Base-by-base conservation (phyloP, 2,329 filamentous ascomycete genomes). In the Pseudovirgaria hyperparasitica region DNA sequence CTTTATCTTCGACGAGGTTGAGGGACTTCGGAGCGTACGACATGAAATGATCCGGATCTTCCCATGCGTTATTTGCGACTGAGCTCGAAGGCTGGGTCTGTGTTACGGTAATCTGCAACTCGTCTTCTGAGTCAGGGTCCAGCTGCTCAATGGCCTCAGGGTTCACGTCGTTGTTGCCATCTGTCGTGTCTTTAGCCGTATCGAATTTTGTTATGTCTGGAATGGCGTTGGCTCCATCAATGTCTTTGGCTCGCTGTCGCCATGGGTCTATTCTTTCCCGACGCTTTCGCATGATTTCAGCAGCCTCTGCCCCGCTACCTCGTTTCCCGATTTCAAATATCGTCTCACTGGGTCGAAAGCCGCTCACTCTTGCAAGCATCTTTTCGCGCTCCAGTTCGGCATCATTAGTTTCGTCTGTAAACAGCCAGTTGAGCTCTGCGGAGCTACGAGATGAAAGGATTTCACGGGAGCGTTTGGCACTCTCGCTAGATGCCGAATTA, bases 21-120 rank as follows among this genome's bases (percentile, higher is more conserved):
- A 72, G 69, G 22, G 74, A 75, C 35, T 80, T 76, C 0, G 90
- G 90, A 2, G 74, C 82, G 64, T 98, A 98, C 7, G 82, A 81
- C 85, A 98, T 96, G 72, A 92, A 98, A 41, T 90, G 73, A 23
- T 94, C 86, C 0, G 76, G 70, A 50, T 94, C 86, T 47, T 82
- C 74, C 67, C 75, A 93, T 23, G 75, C 69, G 9, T 58, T 42
- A 16, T 37, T 38, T 30, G 21, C 48, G 31, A 26, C 35, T 30
- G 36, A 50, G 29, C 45, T 42, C 11, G 47, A 45, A 31, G 47
- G 36, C 19, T 41, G 35, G 19, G 48, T 43, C 25, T 60, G 49
- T n/a, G 60, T 56, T 29, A 65, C 56, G 8, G 59, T 59, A 23
- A 63, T 42, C 62, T 72, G 45, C 47, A 70, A 43, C 60, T 70